Evolutionary conservation across 371 early-diverging fungal species (phyloP), one percentile per base, ranked within the genome.

Genomic region (Mucor indicus): DNA sequence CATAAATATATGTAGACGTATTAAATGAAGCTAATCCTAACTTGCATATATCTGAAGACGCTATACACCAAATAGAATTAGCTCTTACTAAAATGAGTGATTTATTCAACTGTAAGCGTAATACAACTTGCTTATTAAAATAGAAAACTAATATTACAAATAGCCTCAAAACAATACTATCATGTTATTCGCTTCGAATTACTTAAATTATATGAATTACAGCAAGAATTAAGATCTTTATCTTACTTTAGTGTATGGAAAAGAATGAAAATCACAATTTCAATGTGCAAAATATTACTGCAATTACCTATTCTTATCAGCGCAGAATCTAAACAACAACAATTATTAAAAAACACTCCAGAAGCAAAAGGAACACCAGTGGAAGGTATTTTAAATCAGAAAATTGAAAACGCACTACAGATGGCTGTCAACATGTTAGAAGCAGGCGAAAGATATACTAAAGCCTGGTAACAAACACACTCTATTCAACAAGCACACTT

Each of bases 151-250:
- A 13, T 7, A 21, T 21, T 33, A 12, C 33, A 4, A 3, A 35
- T 47, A 78, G 84, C 80, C 12, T 76, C 81, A 41, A 74, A 78
- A 36, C 76, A 81, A 48, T 84, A 84, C 44, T 72, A 80, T 58
- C 75, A 75, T 37, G 67, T 80, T 10, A 70, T 81, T 6, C 80
- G 80, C 41, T 79, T 79, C 53, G 81, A 84, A 35, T 54, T 84
- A 5, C 69, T 81, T 55, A 70, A 74, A 19, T 55, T 84, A 22
- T 81, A 79, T 8, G 85, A 84, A 27, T 57, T 81, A 23, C 81
- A 84, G 53, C 75, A 77, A 16, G 70, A 79, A 48, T 54, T 84
- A 48, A 70, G 82, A 11, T 55, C 70, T 6, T 53, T 84, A 12
- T 77, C 79, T 3, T 81, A 81, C 40, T 73, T 82, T 49, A 79